Conservation (phyloP, 2,329 filamentous ascomycete genomes). For the Ascochyta fabae region DNA sequence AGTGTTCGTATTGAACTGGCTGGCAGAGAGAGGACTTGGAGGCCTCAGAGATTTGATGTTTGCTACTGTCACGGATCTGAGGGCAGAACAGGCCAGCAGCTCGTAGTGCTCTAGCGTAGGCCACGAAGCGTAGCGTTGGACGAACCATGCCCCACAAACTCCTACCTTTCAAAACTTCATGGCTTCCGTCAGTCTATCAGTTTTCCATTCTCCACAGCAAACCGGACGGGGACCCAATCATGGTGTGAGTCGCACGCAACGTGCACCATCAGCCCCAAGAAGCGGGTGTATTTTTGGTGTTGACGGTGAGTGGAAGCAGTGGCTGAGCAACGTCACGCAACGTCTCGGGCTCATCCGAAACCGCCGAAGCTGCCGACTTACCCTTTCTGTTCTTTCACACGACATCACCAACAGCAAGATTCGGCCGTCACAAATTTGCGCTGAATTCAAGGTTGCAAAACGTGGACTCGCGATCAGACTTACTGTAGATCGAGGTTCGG, state of each 20-base stretch:
- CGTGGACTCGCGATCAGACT: neutral
- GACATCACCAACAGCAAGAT: neutral
- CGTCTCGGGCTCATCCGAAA: conserved; percentile 8
- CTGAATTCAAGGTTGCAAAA: neutral
- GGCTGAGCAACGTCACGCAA: conserved; percentile 18
- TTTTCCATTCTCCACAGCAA: neutral
- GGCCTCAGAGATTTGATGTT: conserved; percentile 77
- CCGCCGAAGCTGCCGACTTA: conserved; percentile 14
- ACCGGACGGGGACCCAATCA: neutral
- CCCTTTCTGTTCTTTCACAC: conserved; percentile 2
- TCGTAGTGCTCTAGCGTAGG: neutral
- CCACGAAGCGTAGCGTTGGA: neutral
- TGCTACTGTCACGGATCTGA: conserved; percentile 79
- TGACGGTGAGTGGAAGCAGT: neutral
- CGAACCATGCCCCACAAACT: neutral
- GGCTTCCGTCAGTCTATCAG: neutral
- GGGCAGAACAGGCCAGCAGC: neutral
- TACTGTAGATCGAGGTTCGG: neutral
- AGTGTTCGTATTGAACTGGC: conserved; percentile 71
- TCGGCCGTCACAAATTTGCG: neutral
- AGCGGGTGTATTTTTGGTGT: conserved; percentile 13
- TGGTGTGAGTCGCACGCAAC: conserved; percentile 2
- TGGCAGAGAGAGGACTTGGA: conserved; percentile 67
- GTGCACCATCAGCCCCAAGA: conserved; percentile 12
- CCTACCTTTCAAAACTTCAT: neutral